Evolutionary conservation across 2,329 filamentous ascomycete genomes (phyloP).

Genomic region (Pseudogymnoascus pannorum): DNA sequence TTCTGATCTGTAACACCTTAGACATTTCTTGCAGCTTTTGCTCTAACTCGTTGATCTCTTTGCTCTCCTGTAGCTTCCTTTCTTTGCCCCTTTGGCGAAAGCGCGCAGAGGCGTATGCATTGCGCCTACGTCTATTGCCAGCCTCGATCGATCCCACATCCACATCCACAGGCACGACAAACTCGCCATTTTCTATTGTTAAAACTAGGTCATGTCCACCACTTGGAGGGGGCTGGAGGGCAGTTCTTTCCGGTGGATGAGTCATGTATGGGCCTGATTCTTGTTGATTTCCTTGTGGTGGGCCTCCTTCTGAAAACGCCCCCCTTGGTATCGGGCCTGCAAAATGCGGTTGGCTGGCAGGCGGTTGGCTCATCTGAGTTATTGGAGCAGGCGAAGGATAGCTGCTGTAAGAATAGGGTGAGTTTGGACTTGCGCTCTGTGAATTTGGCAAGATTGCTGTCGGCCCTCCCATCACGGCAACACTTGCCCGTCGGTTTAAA

Average conservation of each 20-base stretch:
- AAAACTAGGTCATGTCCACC: slow-evolving; percentile 38
- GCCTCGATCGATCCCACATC: slow-evolving; percentile 75
- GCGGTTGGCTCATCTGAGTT: slow-evolving; percentile 21
- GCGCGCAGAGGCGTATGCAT: slow-evolving; percentile 76
- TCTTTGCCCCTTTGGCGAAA: slow-evolving; percentile 79
- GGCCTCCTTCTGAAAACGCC: slow-evolving; percentile 21
- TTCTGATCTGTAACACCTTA: slow-evolving; percentile 30
- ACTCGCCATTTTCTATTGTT: slow-evolving; percentile 43
- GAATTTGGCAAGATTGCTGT: slow-evolving; percentile 20
- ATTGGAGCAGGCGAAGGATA: slow-evolving; percentile 32
- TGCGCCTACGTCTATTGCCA: slow-evolving; percentile 78
- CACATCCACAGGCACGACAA: slow-evolving; percentile 65
- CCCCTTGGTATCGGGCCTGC: slow-evolving; percentile 24
- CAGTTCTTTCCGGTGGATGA: slow-evolving; percentile 1
- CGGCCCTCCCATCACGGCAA: slow-evolving; percentile 32
- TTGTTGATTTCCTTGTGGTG: slow-evolving; percentile 23
- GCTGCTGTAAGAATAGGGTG: slow-evolving; percentile 40
- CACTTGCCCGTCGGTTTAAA: slow-evolving; percentile 27
- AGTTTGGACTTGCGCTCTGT: slow-evolving; percentile 38
- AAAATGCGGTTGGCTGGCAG: slow-evolving; percentile 23
- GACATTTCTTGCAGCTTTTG: slow-evolving; percentile 48
- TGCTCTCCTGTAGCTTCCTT: slow-evolving; percentile 65
- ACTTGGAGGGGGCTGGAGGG: slow-evolving; percentile 26
- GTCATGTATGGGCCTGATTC: slow-evolving; percentile 23
- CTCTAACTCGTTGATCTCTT: slow-evolving; percentile 63